Conservation (phyloP, 306 rosid genomes). For the Aeschynomene evenia region DNA sequence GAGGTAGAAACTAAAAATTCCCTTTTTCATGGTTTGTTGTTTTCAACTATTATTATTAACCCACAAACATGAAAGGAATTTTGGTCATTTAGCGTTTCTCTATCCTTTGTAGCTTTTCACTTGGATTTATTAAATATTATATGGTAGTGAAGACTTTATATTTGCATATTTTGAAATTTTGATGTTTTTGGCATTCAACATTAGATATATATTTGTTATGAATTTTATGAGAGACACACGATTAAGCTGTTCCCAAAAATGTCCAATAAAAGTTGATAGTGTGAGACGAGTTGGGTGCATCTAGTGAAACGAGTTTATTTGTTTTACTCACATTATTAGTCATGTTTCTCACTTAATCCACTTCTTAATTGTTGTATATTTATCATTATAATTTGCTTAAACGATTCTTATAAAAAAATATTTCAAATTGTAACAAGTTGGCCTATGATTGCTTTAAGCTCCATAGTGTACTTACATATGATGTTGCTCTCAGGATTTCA, state of each 20-base stretch:
- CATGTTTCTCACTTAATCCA: too few relatives aligned
- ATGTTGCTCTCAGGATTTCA: neutral
- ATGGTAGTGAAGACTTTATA: neutral
- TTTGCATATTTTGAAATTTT: neutral
- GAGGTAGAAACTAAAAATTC: constrained; percentile 1
- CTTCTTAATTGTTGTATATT: too few relatives aligned
- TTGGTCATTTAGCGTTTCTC: neutral
- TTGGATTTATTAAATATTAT: neutral
- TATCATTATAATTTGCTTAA: neutral
- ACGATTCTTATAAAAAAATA: neutral
- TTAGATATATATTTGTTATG: neutral
- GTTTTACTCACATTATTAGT: too few relatives aligned
- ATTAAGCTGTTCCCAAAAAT: neutral
- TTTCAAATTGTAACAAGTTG: neutral
- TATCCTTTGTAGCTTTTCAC: neutral
- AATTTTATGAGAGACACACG: neutral
- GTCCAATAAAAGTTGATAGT: neutral
- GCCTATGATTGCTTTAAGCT: neutral
- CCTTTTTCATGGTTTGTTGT: constrained; percentile 7
- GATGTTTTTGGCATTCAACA: neutral
- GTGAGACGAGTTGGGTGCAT: neutral
- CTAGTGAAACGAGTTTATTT: too few relatives aligned
- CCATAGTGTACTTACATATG: neutral
- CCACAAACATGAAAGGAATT: neutral
- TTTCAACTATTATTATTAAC: neutral